Evolutionary conservation across 768 basidiomycete species (phyloP).

Genomic region (Lentinula sp.): DNA sequence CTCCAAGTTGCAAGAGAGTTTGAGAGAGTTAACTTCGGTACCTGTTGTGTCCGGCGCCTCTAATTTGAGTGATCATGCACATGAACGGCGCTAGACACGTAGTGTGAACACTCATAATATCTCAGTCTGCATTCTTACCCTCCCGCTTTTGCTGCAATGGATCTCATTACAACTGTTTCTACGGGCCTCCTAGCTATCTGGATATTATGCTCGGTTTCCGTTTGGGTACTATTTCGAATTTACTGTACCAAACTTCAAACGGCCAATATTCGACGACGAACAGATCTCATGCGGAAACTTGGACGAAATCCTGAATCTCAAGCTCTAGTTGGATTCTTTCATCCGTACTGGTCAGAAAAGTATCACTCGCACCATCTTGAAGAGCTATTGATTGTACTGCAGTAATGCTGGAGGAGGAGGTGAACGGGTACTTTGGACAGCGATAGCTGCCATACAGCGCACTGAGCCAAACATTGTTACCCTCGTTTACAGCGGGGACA

Average conservation of each 20-base stretch:
- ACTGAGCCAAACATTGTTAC: conserved; percentile 58
- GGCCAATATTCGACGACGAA: background rate
- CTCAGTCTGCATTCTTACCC: too few relatives aligned
- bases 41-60: too few relatives aligned
- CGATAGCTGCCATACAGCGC: conserved; percentile 70
- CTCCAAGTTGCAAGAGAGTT: too few relatives aligned
- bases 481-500: conserved; percentile 88
- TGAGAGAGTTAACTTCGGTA: too few relatives aligned
- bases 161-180: background rate
- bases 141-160: background rate
- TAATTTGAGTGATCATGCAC: too few relatives aligned
- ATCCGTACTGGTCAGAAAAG: conserved; percentile 83
- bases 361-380: conserved; percentile 1
- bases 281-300: background rate
- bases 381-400: conserved; percentile 25
- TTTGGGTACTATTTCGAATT: background rate
- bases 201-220: background rate
- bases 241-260: background rate
- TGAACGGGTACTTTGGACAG: conserved; percentile 93
- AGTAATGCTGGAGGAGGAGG: conserved; percentile 98
- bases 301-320: background rate
- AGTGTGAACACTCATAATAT: too few relatives aligned
- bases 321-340: conserved; percentile 78
- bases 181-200: background rate
- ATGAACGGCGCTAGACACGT: too few relatives aligned